phyloP scores from a whole-genome alignment of 2,329 filamentous ascomycete genomes.

The Alternaria rosae region DNA sequence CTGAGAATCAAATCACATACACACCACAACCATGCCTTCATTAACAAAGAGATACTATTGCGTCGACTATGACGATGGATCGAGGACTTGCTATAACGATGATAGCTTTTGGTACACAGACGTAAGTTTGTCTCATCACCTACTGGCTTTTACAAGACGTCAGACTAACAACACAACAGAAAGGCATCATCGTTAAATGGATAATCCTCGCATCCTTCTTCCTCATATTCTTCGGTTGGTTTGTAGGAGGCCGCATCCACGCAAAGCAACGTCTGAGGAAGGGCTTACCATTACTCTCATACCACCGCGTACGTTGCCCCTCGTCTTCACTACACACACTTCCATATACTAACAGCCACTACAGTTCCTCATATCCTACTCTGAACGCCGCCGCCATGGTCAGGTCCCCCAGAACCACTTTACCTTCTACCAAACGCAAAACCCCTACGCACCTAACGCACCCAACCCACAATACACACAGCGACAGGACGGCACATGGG shows the following conservation, averaged over 20 bases:
- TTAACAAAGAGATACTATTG: conserved; percentile 41
- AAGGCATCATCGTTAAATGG: conserved; percentile 74
- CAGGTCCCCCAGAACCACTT: conserved; percentile 48
- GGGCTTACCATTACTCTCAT: conserved; percentile 70
- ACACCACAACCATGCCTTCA: conserved; percentile 31
- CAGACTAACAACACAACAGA: conserved; percentile 52
- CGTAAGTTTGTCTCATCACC: conserved; percentile 25
- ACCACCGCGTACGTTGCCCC: conserved; percentile 64
- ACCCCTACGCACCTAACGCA: conserved; percentile 19
- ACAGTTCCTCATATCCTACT: conserved; percentile 54
- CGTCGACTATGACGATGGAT: conserved; percentile 33
- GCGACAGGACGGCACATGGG: conserved; percentile 39
- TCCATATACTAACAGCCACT: background rate
- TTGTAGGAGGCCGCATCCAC: conserved; percentile 74
- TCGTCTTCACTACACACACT: background rate
- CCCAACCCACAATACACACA: conserved; percentile 28
- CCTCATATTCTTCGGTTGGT: conserved; percentile 65
- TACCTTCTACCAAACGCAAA: conserved; percentile 47
- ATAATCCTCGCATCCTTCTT: conserved; percentile 70
- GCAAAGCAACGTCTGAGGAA: conserved; percentile 71
- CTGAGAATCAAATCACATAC: background rate
- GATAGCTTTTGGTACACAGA: conserved; percentile 46
- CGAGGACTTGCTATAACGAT: conserved; percentile 37
- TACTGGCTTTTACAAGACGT: background rate
- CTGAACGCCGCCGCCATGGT: conserved; percentile 45